Evolutionary conservation across 768 basidiomycete species (phyloP).

Genomic region (Daedalea quercina): DNA sequence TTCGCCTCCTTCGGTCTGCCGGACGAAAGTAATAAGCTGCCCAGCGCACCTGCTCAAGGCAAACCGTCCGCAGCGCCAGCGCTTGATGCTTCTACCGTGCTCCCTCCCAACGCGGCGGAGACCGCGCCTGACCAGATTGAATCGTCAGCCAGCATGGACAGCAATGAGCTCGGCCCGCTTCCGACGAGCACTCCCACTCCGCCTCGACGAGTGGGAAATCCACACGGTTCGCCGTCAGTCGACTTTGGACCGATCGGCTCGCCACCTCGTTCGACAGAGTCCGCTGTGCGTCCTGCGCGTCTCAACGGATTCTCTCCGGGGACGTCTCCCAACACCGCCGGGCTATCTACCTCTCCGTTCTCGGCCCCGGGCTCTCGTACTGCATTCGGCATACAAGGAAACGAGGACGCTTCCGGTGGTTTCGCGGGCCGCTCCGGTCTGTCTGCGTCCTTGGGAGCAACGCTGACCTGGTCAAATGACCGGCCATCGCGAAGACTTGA

Average conservation of each 20-base stretch:
- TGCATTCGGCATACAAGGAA: slow-evolving; percentile 38
- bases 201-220: slow-evolving; percentile 40
- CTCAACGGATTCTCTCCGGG: slow-evolving; percentile 48
- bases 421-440: slow-evolving; percentile 41
- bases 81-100: slow-evolving; percentile 8
- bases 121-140: slow-evolving; percentile 5
- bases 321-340: slow-evolving; percentile 44
- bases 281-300: slow-evolving; percentile 28
- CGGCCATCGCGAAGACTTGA: slow-evolving; percentile 7
- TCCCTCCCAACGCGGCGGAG: slow-evolving; percentile 8
- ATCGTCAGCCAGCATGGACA: slow-evolving; percentile 4
- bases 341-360: slow-evolving; percentile 61
- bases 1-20: slow-evolving; percentile 62
- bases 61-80: slow-evolving; percentile 12
- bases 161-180: slow-evolving; percentile 37
- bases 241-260: slow-evolving; percentile 85
- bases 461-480: slow-evolving; percentile 35
- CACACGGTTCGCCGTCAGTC: slow-evolving; percentile 30
- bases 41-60: slow-evolving; percentile 36
- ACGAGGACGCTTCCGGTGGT: slow-evolving; percentile 23
- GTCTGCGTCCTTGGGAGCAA: slow-evolving; percentile 59
- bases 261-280: slow-evolving; percentile 46
- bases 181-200: slow-evolving; percentile 44
- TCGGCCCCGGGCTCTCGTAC: slow-evolving; percentile 65
- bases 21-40: slow-evolving; percentile 49